Base-by-base conservation (phyloP, 345 rosid genomes). In the Aquilaria yunnanensis region DNA sequence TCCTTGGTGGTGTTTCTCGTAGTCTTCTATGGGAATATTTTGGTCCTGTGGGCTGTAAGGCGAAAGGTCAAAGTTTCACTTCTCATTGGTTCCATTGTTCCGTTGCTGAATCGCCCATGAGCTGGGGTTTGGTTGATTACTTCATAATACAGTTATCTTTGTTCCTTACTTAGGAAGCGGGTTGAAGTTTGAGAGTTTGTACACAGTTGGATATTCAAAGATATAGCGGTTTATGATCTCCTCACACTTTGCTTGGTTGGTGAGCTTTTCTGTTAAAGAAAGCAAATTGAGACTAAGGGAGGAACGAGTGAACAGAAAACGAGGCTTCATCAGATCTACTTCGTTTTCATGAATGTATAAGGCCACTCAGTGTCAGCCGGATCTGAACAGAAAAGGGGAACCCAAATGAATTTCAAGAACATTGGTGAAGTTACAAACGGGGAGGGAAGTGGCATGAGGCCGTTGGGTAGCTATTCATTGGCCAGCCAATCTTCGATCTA, bases 401-500 rank as follows among this genome's bases (percentile, higher is more conserved):
- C 92, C 71, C 75, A 80, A 54, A 59, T 86, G 75, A 84, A 83
- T 77, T 94, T 78, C 86, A 86, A 75, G 77, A 81, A 72, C 83
- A 74, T 85, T 32, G 65, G 66, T 50, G 86, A 82, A 29, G 73
- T 76, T 41, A 60, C 75, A 3, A 56, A 59, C 9, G 81, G 69
- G 61, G 92, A 81, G 37, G 79, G 73, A 29, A 73, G 57, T 14
- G 66, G 59, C 32, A 72, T 67, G 33, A 77, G 72, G 76, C 66
- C 80, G 61, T 64, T 57, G 1, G 85, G 82, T 43, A 73, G 11
- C 67, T 63, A 57, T 12, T 69, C 83, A 13, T 75, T 94, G 83
- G 70, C 81, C 43, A 74, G 96, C 41, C 96, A 90, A 77, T 33
- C 91, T 11, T 94, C 97, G 1, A 66, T 94, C 50, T 94, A 86